These are phyloP conservation scores for Termitomyces sp. DNA, from an alignment of 768 basidiomycete species.

Conservation along the genomic window DNA sequence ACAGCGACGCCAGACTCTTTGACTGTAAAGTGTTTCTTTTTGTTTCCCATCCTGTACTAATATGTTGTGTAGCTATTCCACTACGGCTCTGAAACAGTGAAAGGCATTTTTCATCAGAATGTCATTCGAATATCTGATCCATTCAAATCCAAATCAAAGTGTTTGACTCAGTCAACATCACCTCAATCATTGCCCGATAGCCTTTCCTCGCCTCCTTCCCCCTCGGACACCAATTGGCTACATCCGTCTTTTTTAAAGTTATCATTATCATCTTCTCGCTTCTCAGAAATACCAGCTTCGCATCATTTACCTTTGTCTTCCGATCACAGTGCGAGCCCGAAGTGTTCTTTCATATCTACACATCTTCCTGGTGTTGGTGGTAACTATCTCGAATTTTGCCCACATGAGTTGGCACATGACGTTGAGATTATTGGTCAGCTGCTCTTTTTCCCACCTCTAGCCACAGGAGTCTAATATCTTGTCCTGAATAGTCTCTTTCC, in stretches of 20 bases:
- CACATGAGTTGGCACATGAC: conserved; percentile 40
- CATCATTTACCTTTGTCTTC: not conserved
- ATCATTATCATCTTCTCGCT: conserved; percentile 7
- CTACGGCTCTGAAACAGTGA: conserved; percentile 41
- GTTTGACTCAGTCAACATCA: not conserved
- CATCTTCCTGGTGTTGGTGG: conserved; percentile 47
- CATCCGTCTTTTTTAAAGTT: conserved; percentile 16
- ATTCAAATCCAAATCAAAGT: conserved; percentile 17
- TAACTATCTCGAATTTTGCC: conserved; percentile 51
- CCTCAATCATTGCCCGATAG: conserved; percentile 15
- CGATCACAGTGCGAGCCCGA: conserved; percentile 18
- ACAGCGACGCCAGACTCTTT: conserved; percentile 48
- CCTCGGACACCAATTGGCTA: conserved; percentile 7
- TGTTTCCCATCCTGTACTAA: not conserved
- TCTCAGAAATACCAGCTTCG: not conserved
- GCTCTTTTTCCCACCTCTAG: not conserved
- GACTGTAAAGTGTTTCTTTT: conserved; percentile 30
- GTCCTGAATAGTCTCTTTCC: conserved; percentile 42
- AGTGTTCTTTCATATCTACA: conserved; percentile 39
- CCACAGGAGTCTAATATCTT: conserved; percentile 7
- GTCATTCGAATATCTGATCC: conserved; percentile 35
- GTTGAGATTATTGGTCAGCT: conserved; percentile 49
- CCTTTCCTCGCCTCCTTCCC: not conserved
- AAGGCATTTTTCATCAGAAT: conserved; percentile 47
- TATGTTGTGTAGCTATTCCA: conserved; percentile 38